Conservation (phyloP, 768 basidiomycete species). For the Chiua virens region DNA sequence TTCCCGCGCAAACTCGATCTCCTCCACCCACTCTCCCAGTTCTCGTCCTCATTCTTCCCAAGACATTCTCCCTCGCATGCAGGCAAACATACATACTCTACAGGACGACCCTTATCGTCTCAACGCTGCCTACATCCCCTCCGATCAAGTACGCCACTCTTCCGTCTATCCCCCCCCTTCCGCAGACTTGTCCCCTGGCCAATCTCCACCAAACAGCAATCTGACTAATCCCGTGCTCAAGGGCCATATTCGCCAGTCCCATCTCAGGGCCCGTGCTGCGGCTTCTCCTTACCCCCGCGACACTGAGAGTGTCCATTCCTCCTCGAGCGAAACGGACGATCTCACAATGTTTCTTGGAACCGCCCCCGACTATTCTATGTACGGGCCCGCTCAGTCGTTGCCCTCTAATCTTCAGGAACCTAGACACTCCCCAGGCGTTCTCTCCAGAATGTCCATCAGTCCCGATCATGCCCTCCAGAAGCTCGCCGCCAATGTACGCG, state of each 20-base stretch:
- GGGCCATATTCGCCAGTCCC: constrained; percentile 70
- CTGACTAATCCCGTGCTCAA: constrained; percentile 75
- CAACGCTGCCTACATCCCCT: constrained; percentile 49
- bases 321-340: constrained; percentile 88
- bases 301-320: constrained; percentile 82
- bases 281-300: constrained; percentile 87
- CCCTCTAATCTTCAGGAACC: constrained; percentile 40
- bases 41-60: constrained; percentile 81
- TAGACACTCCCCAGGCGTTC: constrained; percentile 69
- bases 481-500: constrained; percentile 81
- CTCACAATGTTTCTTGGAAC: constrained; percentile 71
- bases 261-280: constrained; percentile 76
- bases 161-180: constrained; percentile 43
- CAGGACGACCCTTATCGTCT: constrained; percentile 72
- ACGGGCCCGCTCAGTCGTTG: constrained; percentile 43
- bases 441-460: constrained; percentile 74
- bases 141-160: constrained; percentile 47
- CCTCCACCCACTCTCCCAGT: constrained; percentile 68
- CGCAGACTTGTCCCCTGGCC: constrained; percentile 44
- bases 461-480: constrained; percentile 82
- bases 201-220: constrained; percentile 77
- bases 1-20: constrained; percentile 77
- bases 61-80: constrained; percentile 56
- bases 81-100: constrained; percentile 48
- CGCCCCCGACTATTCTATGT: constrained; percentile 71